phyloP scores from a whole-genome alignment of 2,329 filamentous ascomycete species.

The Dothistroma pini region DNA sequence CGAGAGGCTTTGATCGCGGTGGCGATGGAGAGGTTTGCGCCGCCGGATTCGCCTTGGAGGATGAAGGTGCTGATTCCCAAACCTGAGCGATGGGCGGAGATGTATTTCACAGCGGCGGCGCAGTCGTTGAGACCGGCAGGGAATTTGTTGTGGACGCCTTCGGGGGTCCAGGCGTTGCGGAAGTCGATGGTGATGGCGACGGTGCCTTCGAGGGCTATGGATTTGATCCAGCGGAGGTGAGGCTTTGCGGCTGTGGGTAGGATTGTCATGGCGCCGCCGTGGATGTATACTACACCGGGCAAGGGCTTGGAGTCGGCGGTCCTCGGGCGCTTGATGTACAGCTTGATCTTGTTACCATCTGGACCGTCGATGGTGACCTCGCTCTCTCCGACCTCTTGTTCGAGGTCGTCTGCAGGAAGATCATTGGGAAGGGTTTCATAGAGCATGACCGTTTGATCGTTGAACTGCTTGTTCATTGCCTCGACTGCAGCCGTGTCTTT shows the following conservation, averaged over 20 bases:
- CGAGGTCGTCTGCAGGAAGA: constrained; percentile 19
- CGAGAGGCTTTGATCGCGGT: constrained; percentile 28
- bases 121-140: constrained; percentile 34
- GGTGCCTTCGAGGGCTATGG: constrained; percentile 25
- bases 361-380: constrained; percentile 20
- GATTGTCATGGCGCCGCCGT: constrained; percentile 32
- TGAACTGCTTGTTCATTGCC: background rate
- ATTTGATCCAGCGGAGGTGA: constrained; percentile 28
- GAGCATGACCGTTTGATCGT: constrained; percentile 50
- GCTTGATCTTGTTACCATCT: constrained; percentile 25
- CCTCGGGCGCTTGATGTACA: constrained; percentile 20
- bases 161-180: constrained; percentile 32
- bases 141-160: constrained; percentile 26
- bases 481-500: constrained; percentile 4
- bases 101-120: constrained; percentile 25
- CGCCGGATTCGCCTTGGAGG: constrained; percentile 33
- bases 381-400: constrained; percentile 16
- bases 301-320: constrained; percentile 12
- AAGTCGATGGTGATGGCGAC: constrained; percentile 32
- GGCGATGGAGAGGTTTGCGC: constrained; percentile 30
- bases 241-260: constrained; percentile 21
- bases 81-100: constrained; percentile 22
- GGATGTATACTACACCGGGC: constrained; percentile 29
- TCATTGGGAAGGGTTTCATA: constrained; percentile 78
- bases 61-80: constrained; percentile 29